Conservation (phyloP, 2,329 filamentous ascomycete species). For the Ceratocystis albifundus region DNA sequence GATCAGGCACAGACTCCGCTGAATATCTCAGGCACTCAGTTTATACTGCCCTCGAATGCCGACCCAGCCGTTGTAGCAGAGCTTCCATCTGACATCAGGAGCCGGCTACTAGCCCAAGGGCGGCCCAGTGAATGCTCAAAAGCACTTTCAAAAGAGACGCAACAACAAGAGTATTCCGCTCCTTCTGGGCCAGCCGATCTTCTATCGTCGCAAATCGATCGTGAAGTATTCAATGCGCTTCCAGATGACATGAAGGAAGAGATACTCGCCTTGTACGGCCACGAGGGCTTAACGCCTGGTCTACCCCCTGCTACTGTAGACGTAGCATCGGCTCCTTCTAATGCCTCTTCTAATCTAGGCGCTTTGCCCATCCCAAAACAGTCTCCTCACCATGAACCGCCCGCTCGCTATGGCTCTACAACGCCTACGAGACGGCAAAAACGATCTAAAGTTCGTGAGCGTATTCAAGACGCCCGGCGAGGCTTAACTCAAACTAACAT, state of each 20-base stretch:
- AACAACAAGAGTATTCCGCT: not conserved
- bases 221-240: conserved; percentile 68
- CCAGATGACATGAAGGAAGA: conserved; percentile 80
- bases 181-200: conserved; percentile 31
- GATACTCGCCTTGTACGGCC: conserved; percentile 59
- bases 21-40: conserved; percentile 79
- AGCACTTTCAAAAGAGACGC: not conserved
- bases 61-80: conserved; percentile 75
- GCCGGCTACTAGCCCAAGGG: conserved; percentile 55
- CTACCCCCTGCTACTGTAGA: conserved; percentile 25
- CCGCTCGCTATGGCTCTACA: not conserved
- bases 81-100: conserved; percentile 71
- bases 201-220: conserved; percentile 72
- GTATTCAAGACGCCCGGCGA: conserved; percentile 43
- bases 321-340: conserved; percentile 26
- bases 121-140: conserved; percentile 21
- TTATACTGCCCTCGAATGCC: conserved; percentile 72
- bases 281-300: conserved; percentile 30
- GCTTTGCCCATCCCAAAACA: not conserved
- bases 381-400: conserved; percentile 3
- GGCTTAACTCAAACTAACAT: conserved; percentile 66
- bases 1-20: conserved; percentile 52
- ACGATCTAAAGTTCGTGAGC: conserved; percentile 38
- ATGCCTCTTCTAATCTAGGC: not conserved
- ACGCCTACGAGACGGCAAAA: conserved; percentile 29